Conservation (phyloP, 176 grass and related monocot genomes). For the Carex cristatella region DNA sequence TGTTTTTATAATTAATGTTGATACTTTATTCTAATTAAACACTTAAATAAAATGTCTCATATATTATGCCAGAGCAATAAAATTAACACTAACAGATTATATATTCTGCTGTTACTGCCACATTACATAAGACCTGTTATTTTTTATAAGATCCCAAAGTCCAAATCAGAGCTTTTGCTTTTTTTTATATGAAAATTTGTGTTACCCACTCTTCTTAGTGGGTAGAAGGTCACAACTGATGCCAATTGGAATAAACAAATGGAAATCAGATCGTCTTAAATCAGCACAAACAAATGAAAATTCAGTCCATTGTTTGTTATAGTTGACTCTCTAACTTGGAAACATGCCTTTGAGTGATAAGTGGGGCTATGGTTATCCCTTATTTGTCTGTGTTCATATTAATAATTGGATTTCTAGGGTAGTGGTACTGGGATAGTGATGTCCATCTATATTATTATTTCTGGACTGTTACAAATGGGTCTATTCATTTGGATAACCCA, state of each 20-base stretch:
- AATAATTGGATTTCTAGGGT: background rate
- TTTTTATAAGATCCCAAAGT: background rate
- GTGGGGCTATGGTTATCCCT: background rate
- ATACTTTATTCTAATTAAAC: background rate
- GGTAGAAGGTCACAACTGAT: background rate
- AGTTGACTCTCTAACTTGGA: background rate
- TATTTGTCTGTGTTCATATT: background rate
- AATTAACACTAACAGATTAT: background rate
- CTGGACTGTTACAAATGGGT: background rate
- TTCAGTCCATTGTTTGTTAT: background rate
- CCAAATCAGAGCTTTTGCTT: background rate
- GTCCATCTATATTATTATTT: background rate
- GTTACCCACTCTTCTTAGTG: background rate
- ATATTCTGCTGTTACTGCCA: background rate
- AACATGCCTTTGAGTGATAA: conserved; percentile 3
- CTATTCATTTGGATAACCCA: background rate
- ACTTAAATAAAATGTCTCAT: background rate
- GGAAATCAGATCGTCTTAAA: background rate
- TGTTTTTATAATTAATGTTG: background rate
- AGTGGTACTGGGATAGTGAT: background rate
- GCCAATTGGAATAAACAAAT: background rate
- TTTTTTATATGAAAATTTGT: background rate
- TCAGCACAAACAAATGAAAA: background rate
- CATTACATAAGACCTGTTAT: background rate
- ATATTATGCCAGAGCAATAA: background rate